Evolutionary conservation across 2,329 filamentous ascomycete genomes (phyloP).

Genomic region (Aspergillus brasiliensis): DNA sequence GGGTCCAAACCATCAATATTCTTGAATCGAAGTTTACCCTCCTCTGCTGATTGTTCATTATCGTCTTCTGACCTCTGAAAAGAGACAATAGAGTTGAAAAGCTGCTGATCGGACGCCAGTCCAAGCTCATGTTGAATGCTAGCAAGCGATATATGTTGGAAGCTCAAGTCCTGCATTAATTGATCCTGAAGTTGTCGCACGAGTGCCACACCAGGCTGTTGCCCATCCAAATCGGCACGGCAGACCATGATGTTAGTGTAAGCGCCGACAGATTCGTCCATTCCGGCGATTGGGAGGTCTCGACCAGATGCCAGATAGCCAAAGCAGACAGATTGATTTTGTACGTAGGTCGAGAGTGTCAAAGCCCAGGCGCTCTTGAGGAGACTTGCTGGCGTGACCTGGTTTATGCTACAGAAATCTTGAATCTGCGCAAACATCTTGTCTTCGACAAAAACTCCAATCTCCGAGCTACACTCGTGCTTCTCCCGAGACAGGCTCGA

Average conservation of each 20-base stretch:
- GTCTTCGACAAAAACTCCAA: not conserved
- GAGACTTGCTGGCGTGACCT: not conserved
- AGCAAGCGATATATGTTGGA: not conserved
- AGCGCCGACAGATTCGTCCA: not conserved
- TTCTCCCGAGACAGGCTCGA: not conserved
- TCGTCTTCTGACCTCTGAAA: not conserved
- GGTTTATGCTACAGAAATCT: not conserved
- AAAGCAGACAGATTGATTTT: conserved; percentile 1
- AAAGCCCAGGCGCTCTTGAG: not conserved
- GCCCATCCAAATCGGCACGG: not conserved
- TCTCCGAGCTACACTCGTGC: not conserved
- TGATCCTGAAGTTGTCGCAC: not conserved
- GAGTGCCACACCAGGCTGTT: not conserved
- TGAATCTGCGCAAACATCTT: not conserved
- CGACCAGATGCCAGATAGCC: conserved; percentile 10
- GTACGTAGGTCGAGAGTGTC: not conserved
- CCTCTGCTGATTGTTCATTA: not conserved
- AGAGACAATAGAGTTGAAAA: not conserved
- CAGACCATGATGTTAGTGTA: conserved; percentile 7
- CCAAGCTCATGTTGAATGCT: not conserved
- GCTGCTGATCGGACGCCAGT: not conserved
- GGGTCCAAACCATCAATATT: not conserved
- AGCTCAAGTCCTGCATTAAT: not conserved
- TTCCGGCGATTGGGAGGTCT: not conserved
- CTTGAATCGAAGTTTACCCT: not conserved